Evolutionary conservation across 2,329 filamentous ascomycete genomes (phyloP).

Genomic region (Apiospora arundinis): DNA sequence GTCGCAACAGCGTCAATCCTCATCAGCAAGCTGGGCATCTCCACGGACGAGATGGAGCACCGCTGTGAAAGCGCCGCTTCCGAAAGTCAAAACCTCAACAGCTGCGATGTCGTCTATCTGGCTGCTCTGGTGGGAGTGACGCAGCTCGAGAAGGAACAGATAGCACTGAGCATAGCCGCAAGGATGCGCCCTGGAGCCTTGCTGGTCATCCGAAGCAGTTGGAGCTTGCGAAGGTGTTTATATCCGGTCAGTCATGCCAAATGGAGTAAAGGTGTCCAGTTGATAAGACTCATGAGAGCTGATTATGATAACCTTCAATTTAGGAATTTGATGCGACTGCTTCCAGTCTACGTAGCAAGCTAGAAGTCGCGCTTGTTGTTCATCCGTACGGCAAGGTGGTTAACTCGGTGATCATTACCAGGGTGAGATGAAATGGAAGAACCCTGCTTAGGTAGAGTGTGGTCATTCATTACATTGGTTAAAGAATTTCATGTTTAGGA

Average conservation of each 20-base stretch:
- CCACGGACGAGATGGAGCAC: slow-evolving; percentile 43
- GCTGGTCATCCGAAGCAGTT: slow-evolving; percentile 53
- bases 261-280: background rate
- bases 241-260: slow-evolving; percentile 50
- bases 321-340: slow-evolving; percentile 48
- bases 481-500: background rate
- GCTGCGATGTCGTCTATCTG: slow-evolving; percentile 54
- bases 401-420: slow-evolving; percentile 53
- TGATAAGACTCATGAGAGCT: background rate
- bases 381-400: slow-evolving; percentile 57
- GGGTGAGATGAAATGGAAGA: slow-evolving; percentile 17
- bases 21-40: slow-evolving; percentile 40
- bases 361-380: slow-evolving; percentile 48
- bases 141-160: slow-evolving; percentile 47
- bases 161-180: slow-evolving; percentile 44
- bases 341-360: slow-evolving; percentile 37
- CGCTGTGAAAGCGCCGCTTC: slow-evolving; percentile 41
- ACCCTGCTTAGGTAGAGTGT: background rate
- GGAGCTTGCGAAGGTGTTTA: slow-evolving; percentile 50
- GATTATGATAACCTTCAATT: background rate
- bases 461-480: background rate
- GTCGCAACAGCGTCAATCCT: slow-evolving; percentile 41
- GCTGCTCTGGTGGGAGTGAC: slow-evolving; percentile 55
- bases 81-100: slow-evolving; percentile 34
- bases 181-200: slow-evolving; percentile 50